phyloP scores from a whole-genome alignment of 768 basidiomycete species.

The Cyclocybe cylindracea region DNA sequence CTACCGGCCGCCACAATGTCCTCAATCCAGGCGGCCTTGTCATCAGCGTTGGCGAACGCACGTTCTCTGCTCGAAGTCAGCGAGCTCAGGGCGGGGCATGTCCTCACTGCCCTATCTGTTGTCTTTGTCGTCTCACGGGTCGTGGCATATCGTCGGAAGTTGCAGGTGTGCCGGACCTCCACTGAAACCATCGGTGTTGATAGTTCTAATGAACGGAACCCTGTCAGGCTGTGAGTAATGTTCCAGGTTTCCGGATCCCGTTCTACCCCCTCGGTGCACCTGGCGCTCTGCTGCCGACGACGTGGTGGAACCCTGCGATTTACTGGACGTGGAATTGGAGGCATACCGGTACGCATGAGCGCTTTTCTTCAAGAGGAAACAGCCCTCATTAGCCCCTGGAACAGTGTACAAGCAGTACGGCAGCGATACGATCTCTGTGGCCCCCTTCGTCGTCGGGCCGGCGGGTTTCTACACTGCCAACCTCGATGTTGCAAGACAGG shows the following conservation, averaged over 20 bases:
- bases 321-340: slow-evolving; percentile 38
- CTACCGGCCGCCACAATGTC: no score
- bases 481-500: slow-evolving; percentile 47
- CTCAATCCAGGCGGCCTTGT: no score
- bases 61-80: no score
- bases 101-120: slow-evolving; percentile 10
- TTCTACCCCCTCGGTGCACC: slow-evolving; percentile 41
- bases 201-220: no score
- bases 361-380: background rate
- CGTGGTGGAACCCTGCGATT: slow-evolving; percentile 45
- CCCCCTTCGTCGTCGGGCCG: slow-evolving; percentile 37
- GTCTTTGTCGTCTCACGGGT: slow-evolving; percentile 32
- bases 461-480: slow-evolving; percentile 44
- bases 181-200: background rate
- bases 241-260: slow-evolving; percentile 41
- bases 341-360: slow-evolving; percentile 26
- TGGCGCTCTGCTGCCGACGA: slow-evolving; percentile 37
- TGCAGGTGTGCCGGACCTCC: slow-evolving; percentile 27
- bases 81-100: background rate
- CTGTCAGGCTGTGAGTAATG: slow-evolving; percentile 32
- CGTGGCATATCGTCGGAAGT: slow-evolving; percentile 27
- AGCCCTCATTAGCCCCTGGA: background rate
- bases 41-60: no score
- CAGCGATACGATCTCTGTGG: slow-evolving; percentile 41
- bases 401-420: slow-evolving; percentile 37